These are phyloP conservation scores for Haberlea rhodopensis DNA, from an alignment of 257 asterid species.

Conservation along the genomic window DNA sequence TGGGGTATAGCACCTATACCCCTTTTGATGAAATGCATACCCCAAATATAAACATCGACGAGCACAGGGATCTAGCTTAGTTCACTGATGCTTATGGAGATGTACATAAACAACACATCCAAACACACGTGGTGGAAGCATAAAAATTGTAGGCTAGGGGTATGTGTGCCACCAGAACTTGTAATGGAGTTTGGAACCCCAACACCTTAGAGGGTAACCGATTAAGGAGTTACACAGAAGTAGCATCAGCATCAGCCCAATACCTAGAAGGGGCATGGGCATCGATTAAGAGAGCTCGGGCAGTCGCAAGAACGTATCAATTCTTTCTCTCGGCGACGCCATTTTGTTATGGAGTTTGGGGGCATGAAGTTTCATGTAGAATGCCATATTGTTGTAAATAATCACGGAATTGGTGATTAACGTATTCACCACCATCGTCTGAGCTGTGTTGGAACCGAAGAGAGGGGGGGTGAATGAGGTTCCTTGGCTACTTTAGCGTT, in stretches of 20 bases:
- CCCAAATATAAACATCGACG: not conserved
- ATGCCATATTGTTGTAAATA: not conserved
- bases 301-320: not conserved
- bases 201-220: not conserved
- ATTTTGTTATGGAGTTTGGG: not conserved
- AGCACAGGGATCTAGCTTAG: constrained; percentile 1
- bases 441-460: no score
- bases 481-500: no score
- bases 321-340: not conserved
- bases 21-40: not conserved
- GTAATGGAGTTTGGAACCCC: not conserved
- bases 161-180: not conserved
- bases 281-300: not conserved
- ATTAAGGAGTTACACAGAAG: not conserved
- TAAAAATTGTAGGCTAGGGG: not conserved
- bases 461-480: no score
- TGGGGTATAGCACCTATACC: not conserved
- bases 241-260: constrained; percentile 10
- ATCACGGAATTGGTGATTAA: not conserved
- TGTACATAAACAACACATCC: constrained; percentile 3
- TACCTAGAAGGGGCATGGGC: not conserved
- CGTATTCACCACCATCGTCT: no score
- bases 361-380: not conserved
- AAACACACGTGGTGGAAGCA: constrained; percentile 1
- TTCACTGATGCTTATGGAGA: not conserved